Conservation (phyloP, 768 basidiomycete genomes). For the Xerocomellus chrysenteron region DNA sequence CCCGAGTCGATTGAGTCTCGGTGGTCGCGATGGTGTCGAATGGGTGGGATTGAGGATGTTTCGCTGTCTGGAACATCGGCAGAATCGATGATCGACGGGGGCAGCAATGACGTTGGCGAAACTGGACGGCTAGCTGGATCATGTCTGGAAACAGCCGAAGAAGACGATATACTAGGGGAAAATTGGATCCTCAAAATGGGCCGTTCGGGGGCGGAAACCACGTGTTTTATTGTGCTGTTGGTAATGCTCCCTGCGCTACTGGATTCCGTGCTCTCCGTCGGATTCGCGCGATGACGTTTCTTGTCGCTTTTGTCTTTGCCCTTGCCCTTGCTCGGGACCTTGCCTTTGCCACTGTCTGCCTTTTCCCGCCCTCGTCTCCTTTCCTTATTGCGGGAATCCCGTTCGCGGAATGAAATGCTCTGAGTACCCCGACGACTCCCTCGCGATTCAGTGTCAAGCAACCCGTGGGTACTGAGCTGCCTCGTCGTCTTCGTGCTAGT, state of each 20-base stretch:
- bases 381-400: slow-evolving; percentile 25
- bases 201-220: slow-evolving; percentile 6
- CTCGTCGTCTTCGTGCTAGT: slow-evolving; percentile 74
- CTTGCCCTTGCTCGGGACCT: slow-evolving; percentile 32
- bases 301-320: slow-evolving; percentile 28
- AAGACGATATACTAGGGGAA: slow-evolving; percentile 20
- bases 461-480: slow-evolving; percentile 64
- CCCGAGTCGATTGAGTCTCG: slow-evolving; percentile 30
- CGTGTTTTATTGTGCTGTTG: slow-evolving; percentile 4
- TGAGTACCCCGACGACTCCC: slow-evolving; percentile 18
- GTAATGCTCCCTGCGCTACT: slow-evolving; percentile 31
- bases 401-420: slow-evolving; percentile 16
- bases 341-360: slow-evolving; percentile 23
- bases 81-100: slow-evolving; percentile 9
- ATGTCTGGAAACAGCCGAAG: background rate
- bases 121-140: slow-evolving; percentile 19
- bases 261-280: slow-evolving; percentile 34
- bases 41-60: slow-evolving; percentile 8
- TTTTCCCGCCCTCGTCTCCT: slow-evolving; percentile 15
- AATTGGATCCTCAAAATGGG: slow-evolving; percentile 16
- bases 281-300: slow-evolving; percentile 25
- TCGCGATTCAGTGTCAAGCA: slow-evolving; percentile 49
- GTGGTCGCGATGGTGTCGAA: slow-evolving; percentile 17
- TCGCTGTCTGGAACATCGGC: slow-evolving; percentile 7
- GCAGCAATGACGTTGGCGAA: slow-evolving; percentile 18